A percentile compares a stretch with the other conserved stretches of the same genome.
Evolutionary conservation across 129 eudicot genomes (phyloP).

Genomic region (Centella asiatica): DNA sequence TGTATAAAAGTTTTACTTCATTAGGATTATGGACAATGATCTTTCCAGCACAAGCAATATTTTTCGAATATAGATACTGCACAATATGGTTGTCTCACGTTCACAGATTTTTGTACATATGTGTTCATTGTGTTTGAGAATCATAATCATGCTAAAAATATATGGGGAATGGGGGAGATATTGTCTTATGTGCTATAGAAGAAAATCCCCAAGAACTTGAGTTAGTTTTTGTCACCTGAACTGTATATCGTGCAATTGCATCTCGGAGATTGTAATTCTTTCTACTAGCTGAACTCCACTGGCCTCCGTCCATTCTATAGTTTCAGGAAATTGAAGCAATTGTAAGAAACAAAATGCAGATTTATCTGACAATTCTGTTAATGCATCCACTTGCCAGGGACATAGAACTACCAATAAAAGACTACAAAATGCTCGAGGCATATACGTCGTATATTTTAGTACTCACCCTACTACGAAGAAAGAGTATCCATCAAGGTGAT

Average conservation of each 20-base stretch:
- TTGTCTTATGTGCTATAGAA: neutral
- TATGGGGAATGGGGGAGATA: too few species aligned
- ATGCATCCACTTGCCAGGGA: neutral
- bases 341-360: neutral
- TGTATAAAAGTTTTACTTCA: neutral
- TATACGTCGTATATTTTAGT: too few species aligned
- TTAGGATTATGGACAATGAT: neutral
- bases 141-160: too few species aligned
- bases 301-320: slow-evolving; percentile 95
- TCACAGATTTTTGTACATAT: too few species aligned
- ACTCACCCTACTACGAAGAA: slow-evolving; percentile 86
- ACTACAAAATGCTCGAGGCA: too few species aligned
- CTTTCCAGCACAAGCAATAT: neutral
- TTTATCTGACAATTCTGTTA: neutral
- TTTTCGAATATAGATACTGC: too few species aligned
- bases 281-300: slow-evolving; percentile 72
- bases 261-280: slow-evolving; percentile 77
- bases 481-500: slow-evolving; percentile 81
- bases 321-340: neutral
- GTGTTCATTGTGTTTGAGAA: too few species aligned
- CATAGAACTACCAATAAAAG: too few species aligned
- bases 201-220: neutral
- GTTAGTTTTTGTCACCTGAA: slow-evolving; percentile 43
- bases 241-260: slow-evolving; percentile 68
- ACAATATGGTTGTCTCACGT: too few species aligned